A percentile compares a stretch with the other conserved stretches of the same genome.
Evolutionary conservation across 2,329 filamentous ascomycete species (phyloP).

Genomic region (Hymenoscyphus linearis): DNA sequence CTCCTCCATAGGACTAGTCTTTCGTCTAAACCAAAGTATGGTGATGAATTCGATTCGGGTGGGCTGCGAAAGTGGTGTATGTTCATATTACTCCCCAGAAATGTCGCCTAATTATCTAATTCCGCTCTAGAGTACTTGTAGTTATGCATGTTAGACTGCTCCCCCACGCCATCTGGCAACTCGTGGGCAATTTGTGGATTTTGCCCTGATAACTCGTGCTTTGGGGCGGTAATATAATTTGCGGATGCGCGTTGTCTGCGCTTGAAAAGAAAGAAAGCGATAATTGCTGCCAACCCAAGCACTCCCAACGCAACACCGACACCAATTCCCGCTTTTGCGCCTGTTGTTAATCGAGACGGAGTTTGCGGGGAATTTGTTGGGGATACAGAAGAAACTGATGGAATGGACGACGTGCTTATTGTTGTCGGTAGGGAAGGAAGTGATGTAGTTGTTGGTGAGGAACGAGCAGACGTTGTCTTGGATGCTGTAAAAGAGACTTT

Average conservation of each 20-base stretch:
- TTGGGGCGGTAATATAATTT: not conserved
- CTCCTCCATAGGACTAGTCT: no score
- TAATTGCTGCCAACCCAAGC: not conserved
- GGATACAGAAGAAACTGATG: not conserved
- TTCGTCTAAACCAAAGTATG: no score
- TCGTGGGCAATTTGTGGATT: not conserved
- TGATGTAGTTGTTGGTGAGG: not conserved
- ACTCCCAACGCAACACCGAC: not conserved
- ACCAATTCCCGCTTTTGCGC: not conserved
- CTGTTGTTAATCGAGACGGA: not conserved
- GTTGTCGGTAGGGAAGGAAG: not conserved
- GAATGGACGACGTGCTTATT: not conserved
- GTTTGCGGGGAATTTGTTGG: not conserved
- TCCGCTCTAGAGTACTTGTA: no score
- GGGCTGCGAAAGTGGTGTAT: no score
- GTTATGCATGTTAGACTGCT: no score
- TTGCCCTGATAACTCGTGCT: not conserved
- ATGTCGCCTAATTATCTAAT: no score
- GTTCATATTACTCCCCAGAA: no score
- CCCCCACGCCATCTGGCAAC: no score
- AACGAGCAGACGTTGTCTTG: not conserved
- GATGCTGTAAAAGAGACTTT: not conserved
- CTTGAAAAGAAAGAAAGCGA: not conserved
- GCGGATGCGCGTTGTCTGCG: not conserved
- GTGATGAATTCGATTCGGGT: no score